Evolutionary conservation across 345 rosid genomes (phyloP), one percentile per base, ranked within the genome.

Genomic region (Nephelium lappaceum): DNA sequence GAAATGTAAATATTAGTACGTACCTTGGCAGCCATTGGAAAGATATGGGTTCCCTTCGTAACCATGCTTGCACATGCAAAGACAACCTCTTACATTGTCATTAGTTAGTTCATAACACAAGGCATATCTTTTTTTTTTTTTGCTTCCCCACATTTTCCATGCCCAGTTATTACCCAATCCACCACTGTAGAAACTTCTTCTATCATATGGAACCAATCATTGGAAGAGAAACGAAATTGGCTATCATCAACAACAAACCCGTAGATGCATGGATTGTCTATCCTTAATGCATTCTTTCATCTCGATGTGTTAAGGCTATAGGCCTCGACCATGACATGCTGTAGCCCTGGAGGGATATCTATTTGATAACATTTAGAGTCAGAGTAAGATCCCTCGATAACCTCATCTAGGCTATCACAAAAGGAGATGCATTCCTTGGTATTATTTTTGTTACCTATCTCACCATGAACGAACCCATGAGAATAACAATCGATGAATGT

Each of bases 11-110:
- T 31, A 53, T 31, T 4, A 31, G 0, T 55, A 36, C 77, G 0
- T 55, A 36, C 77, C 67, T 15, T 0, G 10, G 57, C 77, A 73
- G 5, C 14, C 53, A 47, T 47, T 47, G 12, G 53, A 11, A 21
- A 72, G 25, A 38, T 81, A 83, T 39, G 88, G 81, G 58, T 83
- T 87, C 15, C 89, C 91, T 12, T 7, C n/a, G 57, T 79, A 88
- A 61, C 87, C 89, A 0, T 0, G 0, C 11, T 0, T 1, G 70
- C 87, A 89, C 6, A 5, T 6, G 76, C 88, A 89, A 5, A 11
- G 69, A 63, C 79, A 85, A 0, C 89, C 53, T 1, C 0, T 85
- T 0, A 7, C 19, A 25, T 21, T 38, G 47, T 57, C 23, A 19
- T 11, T 7, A 31, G 67, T 15, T 39, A 73, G 1, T 2, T 47